Conservation (phyloP, 495 filamentous ascomycete genomes). For the Hypoxylon perforatum region DNA sequence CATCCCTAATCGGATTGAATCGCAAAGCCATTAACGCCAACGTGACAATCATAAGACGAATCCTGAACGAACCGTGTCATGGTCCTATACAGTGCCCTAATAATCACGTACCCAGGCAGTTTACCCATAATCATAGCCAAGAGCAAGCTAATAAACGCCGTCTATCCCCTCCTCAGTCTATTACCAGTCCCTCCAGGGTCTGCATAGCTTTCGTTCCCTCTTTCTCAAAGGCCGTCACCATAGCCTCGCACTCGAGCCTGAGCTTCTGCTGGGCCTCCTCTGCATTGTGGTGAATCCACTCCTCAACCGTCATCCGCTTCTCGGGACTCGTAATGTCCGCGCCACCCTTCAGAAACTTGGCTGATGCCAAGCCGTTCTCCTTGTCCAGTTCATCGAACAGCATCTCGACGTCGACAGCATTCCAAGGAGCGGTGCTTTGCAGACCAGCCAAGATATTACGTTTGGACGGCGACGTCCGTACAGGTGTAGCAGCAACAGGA, state of each 20-base stretch:
- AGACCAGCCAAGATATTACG: conserved; percentile 68
- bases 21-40: conserved; percentile 22
- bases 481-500: conserved; percentile 69
- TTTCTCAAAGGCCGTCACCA: conserved; percentile 82
- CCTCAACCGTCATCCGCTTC: conserved; percentile 89
- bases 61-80: neutral
- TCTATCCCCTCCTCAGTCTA: conserved; percentile 41
- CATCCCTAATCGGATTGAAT: neutral
- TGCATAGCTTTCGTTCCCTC: conserved; percentile 82
- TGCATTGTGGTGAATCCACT: conserved; percentile 90
- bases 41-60: conserved; percentile 14
- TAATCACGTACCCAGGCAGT: conserved; percentile 1
- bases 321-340: conserved; percentile 76
- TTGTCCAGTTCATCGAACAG: conserved; percentile 70
- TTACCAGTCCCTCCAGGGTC: conserved; percentile 76
- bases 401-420: conserved; percentile 74
- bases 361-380: conserved; percentile 50
- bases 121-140: conserved; percentile 5
- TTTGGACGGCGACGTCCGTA: conserved; percentile 69
- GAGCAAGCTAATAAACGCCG: neutral
- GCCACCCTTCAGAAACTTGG: conserved; percentile 59
- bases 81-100: conserved; percentile 6
- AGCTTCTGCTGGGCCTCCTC: conserved; percentile 80
- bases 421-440: conserved; percentile 75
- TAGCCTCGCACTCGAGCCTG: conserved; percentile 79